Base-by-base conservation (phyloP, 208 protist species). In the Leishmania aethiopica region DNA sequence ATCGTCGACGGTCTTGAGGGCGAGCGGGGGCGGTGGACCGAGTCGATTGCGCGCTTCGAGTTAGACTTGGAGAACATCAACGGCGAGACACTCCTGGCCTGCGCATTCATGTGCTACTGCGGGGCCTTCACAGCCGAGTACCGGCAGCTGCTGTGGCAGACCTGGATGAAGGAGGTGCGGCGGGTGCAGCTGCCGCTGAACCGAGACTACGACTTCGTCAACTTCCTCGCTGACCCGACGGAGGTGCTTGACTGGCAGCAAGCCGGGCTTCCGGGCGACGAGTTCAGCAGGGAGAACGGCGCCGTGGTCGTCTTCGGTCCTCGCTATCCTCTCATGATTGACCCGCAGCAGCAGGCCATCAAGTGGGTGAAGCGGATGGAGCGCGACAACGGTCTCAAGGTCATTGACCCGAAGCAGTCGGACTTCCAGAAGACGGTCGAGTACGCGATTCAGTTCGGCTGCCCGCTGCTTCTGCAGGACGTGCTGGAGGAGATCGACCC, bases 341-440 rank as follows among this genome's bases (percentile, higher is more conserved):
- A 99, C 88, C 99, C 99, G 62, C 99, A 99, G 92, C 94, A 95
- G 86, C 99, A 99, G 92, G 99, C 99, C 8, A 99, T 99, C 86
- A 99, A 99, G 91, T 99, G 99, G 99, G 96, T 99, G 60, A 99
- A 99, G 85, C 96, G 96, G 19, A 98, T 98, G 92, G 97, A 99
- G 91, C 92, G 96, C 47, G 92, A 98, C 78, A 95, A 93, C 80
- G 92, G 97, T 10, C 91, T 99, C 19, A 96, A 98, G 86, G 89
- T 99, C 47, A 94, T 99, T 75, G 95, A 99, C 83, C 91, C 94
- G 37, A 99, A 99, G 88, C 94, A 99, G 84, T 47, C 92, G 8
- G 97, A 99, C 87, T 98, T 98, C 82, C 91, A 99, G 72, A 96
- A 96, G 81, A 97, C 93, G 42, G 93, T 99, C 35, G 99, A 99